Base-by-base conservation (phyloP, 768 basidiomycete genomes). In the Russula sp. region DNA sequence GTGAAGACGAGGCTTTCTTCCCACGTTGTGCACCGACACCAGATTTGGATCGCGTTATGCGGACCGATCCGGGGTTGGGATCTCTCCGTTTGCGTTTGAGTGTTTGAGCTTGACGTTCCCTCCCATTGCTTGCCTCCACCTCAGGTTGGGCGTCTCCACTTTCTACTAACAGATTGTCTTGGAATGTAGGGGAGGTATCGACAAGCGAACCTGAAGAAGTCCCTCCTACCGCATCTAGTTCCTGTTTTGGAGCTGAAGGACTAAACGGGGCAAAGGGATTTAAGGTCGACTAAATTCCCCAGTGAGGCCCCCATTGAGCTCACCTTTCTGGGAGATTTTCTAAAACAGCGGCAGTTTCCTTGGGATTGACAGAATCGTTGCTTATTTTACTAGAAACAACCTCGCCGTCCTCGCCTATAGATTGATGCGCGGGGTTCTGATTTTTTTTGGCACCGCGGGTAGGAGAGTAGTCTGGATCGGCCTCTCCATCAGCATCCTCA, bases 1-100 rank as follows among this genome's bases (percentile, higher is more conserved):
- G 50, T n/a, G 50, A 52, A 29, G 57, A 54, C 2, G n/a, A 54
- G 20, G 13, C 13, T 25, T 61, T 61, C 49, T 10, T 39, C 39
- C 35, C 52, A 11, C 59, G 58, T 53, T 56, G 60, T 22, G 57
- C 58, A 18, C 49, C 14, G 36, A 43, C 67, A 20, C 56, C 41
- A 41, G 69, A 61, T 58, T 64, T 59, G 3, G 71, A 70, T 29
- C 71, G 67, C 2, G 71, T 72, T 22, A 69, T 25, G 18, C 69
- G 71, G 55, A 57, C 34, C 0, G 68, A 55, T 16, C 54, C 42
- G 1, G 59, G 22, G 6, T 59, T 45, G 7, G 67, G 64, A 8
- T 65, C 58, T 10, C 34, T 64, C 25, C 69, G 66, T 59, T 72
- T 73, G 58, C 73, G 70, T 60, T 70, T 72, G 39, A 66, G 56